Conservation (phyloP, 1,284 basidiomycete genomes). For the Heterobasidion occidentale region DNA sequence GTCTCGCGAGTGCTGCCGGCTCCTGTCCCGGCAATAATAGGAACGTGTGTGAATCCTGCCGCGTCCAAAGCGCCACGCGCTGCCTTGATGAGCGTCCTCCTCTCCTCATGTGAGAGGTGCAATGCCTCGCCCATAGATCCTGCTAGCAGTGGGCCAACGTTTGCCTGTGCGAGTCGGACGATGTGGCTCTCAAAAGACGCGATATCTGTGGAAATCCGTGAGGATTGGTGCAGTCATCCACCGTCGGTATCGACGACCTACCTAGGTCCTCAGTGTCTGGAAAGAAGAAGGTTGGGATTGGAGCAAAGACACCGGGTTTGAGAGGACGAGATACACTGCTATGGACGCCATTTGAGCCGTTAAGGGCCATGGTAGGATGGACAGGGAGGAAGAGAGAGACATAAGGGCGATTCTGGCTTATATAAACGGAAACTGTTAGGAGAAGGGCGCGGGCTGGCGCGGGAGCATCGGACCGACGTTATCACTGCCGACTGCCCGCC, state of each 20-base stretch:
- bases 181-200: conserved; percentile 70
- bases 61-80: conserved; percentile 69
- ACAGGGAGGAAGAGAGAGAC: neutral
- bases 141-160: conserved; percentile 69
- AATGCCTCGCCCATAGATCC: conserved; percentile 84
- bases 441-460: neutral
- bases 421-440: neutral
- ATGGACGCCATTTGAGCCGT: conserved; percentile 22
- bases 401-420: neutral
- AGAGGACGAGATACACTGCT: conserved; percentile 39
- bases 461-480: conserved; percentile 1
- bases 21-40: conserved; percentile 80
- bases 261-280: conserved; percentile 75
- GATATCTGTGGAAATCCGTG: conserved; percentile 43
- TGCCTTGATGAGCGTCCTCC: conserved; percentile 58
- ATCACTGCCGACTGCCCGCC: neutral
- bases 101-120: conserved; percentile 73
- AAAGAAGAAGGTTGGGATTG: conserved; percentile 82
- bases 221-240: neutral
- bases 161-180: conserved; percentile 59
- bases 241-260: conserved; percentile 27
- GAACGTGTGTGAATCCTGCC: conserved; percentile 50
- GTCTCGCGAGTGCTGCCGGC: conserved; percentile 78
- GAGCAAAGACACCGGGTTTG: conserved; percentile 75
- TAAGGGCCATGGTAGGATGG: conserved; percentile 28